Evolutionary conservation across 225 moss, liverwort and hornwort species (phyloP), one percentile per base, ranked within the genome.

Genomic region (Marchantia polymorpha): DNA sequence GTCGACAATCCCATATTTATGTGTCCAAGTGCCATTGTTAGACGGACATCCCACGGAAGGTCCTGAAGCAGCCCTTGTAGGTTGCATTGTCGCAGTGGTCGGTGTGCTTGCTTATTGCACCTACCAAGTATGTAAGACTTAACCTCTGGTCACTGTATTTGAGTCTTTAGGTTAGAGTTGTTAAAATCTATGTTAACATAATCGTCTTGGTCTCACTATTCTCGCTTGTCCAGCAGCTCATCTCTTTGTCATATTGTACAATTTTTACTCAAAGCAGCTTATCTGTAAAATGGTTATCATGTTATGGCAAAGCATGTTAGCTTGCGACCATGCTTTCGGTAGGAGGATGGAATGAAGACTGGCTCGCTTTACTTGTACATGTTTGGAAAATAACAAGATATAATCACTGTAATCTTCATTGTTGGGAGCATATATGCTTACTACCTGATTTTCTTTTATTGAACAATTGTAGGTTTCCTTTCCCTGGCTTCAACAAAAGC

Each of bases 401-500:
- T 61, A 8, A n/a, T n/a, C n/a, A 39, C 39, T 39, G 5, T 61
- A 61, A 7, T 10, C 17, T 71, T 2, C 0, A 50, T 22, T 12
- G 22, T 49, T 50, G 49, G 49, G 9, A 50, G 71, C 22, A 51
- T 71, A 22, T 20, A 22, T n/a, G n/a, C 47, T 0, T 71, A 49
- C 49, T n/a, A 22, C 19, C 61, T 50, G 14, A 71, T 19, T 22
- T 71, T 7, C 23, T n/a, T 71, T 50, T 22, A 0, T 12, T 71
- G n/a, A 4, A 53, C 54, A 53, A 52, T 20, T 46, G 67, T 86
- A 96, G 96, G 91, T 96, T 61, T 86, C 91, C 59, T 94, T 88
- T 77, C 96, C 96, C 0, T 96, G 96, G 96, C 87, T 96, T 83
- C 96, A 96, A 81, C 88, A 90, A 84, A 94, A 94, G 86, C 91